Evolutionary conservation across 148 eudicot species (phyloP).

Genomic region (Cornus controversa): DNA sequence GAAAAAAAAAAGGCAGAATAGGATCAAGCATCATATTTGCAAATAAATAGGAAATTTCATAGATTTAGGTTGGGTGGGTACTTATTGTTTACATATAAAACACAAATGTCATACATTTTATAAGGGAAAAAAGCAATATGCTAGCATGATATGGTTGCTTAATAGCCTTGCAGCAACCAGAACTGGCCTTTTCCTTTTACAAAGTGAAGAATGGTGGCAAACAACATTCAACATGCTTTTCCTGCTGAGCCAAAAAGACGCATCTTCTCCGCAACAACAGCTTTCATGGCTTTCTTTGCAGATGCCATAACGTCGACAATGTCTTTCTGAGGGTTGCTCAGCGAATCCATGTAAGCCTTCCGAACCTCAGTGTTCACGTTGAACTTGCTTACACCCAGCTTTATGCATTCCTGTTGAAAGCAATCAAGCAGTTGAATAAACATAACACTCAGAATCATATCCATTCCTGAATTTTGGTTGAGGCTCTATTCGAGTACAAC

Average conservation of each 20-base stretch:
- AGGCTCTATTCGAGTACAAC: background rate
- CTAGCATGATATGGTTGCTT: no score
- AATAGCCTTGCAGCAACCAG: background rate
- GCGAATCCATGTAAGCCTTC: constrained; percentile 86
- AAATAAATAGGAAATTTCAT: no score
- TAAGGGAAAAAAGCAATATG: no score
- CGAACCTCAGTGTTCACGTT: constrained; percentile 96
- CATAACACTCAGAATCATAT: background rate
- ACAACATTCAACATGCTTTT: constrained; percentile 39
- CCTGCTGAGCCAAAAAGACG: constrained; percentile 86
- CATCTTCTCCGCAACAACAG: constrained; percentile 88
- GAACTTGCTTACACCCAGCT: constrained; percentile 89
- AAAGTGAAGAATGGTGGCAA: background rate
- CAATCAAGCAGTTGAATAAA: background rate
- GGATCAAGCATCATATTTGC: background rate
- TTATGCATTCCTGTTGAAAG: constrained; percentile 68
- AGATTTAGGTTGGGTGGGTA: no score
- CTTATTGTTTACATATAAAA: no score
- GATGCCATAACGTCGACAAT: constrained; percentile 76
- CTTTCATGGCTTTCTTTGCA: constrained; percentile 95
- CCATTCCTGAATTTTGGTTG: background rate
- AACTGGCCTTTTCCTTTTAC: background rate
- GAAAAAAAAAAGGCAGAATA: no score
- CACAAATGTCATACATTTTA: no score
- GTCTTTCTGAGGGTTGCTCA: constrained; percentile 59